Conservation (phyloP, 2,329 filamentous ascomycete genomes). For the Colletotrichum orchidophilum region DNA sequence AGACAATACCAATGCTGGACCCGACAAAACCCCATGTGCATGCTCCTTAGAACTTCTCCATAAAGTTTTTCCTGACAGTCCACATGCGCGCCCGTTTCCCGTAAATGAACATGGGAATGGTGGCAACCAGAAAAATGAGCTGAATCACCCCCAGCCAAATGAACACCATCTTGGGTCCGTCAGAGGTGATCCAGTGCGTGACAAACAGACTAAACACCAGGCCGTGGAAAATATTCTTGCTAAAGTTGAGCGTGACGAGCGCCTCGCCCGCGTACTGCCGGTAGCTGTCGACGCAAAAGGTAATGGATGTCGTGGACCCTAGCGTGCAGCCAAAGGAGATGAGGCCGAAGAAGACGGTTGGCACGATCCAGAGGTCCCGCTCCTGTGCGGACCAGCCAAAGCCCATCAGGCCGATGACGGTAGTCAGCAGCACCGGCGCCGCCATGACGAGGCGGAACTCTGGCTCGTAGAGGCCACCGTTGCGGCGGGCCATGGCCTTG, state of each 20-base stretch:
- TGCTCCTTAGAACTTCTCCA: slow-evolving; percentile 74
- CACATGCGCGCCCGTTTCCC: slow-evolving; percentile 94
- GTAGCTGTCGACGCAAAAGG: slow-evolving; percentile 93
- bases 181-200: slow-evolving; percentile 79
- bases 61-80: slow-evolving; percentile 86
- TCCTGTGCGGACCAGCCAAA: slow-evolving; percentile 92
- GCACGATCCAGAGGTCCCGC: slow-evolving; percentile 85
- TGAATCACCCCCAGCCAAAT: slow-evolving; percentile 88
- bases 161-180: slow-evolving; percentile 82
- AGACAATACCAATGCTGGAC: not conserved
- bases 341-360: slow-evolving; percentile 91
- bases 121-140: slow-evolving; percentile 75
- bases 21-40: too few relatives aligned
- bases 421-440: slow-evolving; percentile 79
- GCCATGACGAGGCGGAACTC: slow-evolving; percentile 94
- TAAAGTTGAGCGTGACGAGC: slow-evolving; percentile 92
- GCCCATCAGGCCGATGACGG: slow-evolving; percentile 88
- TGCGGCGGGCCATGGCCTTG: slow-evolving; percentile 80
- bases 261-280: slow-evolving; percentile 93
- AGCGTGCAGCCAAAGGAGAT: slow-evolving; percentile 93
- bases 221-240: slow-evolving; percentile 93
- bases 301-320: slow-evolving; percentile 90
- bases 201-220: slow-evolving; percentile 91
- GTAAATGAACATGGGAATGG: slow-evolving; percentile 93
- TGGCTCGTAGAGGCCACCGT: slow-evolving; percentile 94